These are phyloP conservation scores for Echinosophora koreensis DNA, from an alignment of 306 rosid species.

Conservation along the genomic window DNA sequence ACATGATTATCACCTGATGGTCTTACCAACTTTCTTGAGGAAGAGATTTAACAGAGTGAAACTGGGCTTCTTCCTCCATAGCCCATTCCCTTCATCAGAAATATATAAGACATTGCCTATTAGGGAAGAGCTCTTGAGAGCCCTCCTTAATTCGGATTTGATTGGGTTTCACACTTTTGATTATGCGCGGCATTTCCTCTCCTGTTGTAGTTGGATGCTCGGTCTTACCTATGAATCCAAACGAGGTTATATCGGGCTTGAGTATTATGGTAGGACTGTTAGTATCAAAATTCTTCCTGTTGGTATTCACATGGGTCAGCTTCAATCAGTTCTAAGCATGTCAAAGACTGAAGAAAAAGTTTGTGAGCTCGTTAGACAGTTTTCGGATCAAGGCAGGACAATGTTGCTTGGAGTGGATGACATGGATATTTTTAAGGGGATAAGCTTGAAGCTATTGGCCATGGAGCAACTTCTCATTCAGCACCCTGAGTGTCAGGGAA, in stretches of 20 bases:
- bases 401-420: slow-evolving; percentile 84
- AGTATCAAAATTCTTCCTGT: slow-evolving; percentile 87
- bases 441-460: slow-evolving; percentile 83
- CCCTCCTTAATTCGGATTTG: slow-evolving; percentile 82
- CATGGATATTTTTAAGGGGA: slow-evolving; percentile 92
- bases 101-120: slow-evolving; percentile 81
- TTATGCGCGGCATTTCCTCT: slow-evolving; percentile 83
- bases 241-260: slow-evolving; percentile 83
- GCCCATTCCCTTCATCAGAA: slow-evolving; percentile 88
- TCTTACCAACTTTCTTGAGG: slow-evolving; percentile 86
- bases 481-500: slow-evolving; percentile 70
- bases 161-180: slow-evolving; percentile 92
- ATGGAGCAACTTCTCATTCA: slow-evolving; percentile 85
- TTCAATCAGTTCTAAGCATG: slow-evolving; percentile 68
- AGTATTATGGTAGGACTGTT: slow-evolving; percentile 86
- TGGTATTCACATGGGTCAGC: slow-evolving; percentile 88
- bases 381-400: slow-evolving; percentile 54
- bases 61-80: slow-evolving; percentile 85
- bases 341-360: slow-evolving; percentile 65
- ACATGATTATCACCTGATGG: slow-evolving; percentile 92
- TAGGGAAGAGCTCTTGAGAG: slow-evolving; percentile 80
- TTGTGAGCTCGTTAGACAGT: slow-evolving; percentile 44
- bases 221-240: slow-evolving; percentile 82
- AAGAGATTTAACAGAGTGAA: slow-evolving; percentile 81
- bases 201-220: slow-evolving; percentile 89